Evolutionary conservation across 495 filamentous ascomycete genomes (phyloP).

Genomic region (Aspergillus saccharolyticus): DNA sequence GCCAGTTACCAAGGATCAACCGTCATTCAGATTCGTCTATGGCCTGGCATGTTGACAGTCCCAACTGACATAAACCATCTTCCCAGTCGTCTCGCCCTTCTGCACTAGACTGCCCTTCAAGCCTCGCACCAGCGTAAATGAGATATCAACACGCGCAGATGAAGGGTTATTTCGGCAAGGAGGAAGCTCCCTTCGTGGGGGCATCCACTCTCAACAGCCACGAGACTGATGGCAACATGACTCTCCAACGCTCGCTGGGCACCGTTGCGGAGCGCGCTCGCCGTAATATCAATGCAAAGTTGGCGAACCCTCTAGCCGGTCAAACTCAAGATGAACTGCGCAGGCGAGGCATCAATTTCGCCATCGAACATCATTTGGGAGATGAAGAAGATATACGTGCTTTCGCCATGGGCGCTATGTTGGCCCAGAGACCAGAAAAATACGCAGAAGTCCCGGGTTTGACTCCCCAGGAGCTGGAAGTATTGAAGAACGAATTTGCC

Average conservation of each 20-base stretch:
- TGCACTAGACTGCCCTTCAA: background rate
- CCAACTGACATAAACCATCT: background rate
- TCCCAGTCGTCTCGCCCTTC: background rate
- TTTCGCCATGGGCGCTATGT: slow-evolving; percentile 67
- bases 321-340: slow-evolving; percentile 54
- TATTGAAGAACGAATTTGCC: slow-evolving; percentile 56
- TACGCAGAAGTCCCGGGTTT: slow-evolving; percentile 53
- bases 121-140: background rate
- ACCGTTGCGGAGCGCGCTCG: slow-evolving; percentile 47
- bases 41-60: background rate
- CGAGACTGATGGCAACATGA: slow-evolving; percentile 15
- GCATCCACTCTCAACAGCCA: slow-evolving; percentile 11
- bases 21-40: background rate
- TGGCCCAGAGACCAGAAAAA: slow-evolving; percentile 54
- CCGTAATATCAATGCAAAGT: slow-evolving; percentile 51
- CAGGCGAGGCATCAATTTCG: slow-evolving; percentile 61
- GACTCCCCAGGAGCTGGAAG: slow-evolving; percentile 50
- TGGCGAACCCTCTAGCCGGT: slow-evolving; percentile 69
- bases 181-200: slow-evolving; percentile 7
- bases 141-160: slow-evolving; percentile 5
- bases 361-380: slow-evolving; percentile 55
- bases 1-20: background rate
- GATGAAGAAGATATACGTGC: slow-evolving; percentile 58
- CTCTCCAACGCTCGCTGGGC: slow-evolving; percentile 25
- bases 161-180: slow-evolving; percentile 10